Percentiles rank a stretch among this genome's conserved stretches.
Conservation (phyloP, 306 rosid species). For the Fragaria ananassa region DNA sequence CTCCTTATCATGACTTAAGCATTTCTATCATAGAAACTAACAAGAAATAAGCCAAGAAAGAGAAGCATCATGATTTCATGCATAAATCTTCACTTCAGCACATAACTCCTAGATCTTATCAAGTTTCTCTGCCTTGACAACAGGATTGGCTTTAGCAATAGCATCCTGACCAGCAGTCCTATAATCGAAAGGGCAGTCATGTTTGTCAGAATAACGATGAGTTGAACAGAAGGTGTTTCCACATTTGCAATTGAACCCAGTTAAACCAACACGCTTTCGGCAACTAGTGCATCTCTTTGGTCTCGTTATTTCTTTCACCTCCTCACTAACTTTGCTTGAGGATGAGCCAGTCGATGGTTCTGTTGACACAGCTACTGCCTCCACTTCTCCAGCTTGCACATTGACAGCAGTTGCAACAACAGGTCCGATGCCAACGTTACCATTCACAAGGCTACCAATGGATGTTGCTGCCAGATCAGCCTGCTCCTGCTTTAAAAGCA, state of each 20-base stretch:
- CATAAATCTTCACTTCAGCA: conserved; percentile 23
- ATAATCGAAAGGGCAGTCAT: conserved; percentile 61
- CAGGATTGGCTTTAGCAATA: conserved; percentile 77
- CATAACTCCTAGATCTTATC: conserved; percentile 60
- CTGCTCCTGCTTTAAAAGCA: conserved; percentile 67
- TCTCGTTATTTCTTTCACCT: conserved; percentile 39
- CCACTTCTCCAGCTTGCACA: conserved; percentile 36
- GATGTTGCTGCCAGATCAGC: conserved; percentile 58
- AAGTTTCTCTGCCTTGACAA: conserved; percentile 71
- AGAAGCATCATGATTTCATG: conserved; percentile 31
- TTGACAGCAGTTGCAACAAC: conserved; percentile 30
- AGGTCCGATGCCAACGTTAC: conserved; percentile 33
- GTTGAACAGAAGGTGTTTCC: conserved; percentile 55
- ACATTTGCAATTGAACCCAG: conserved; percentile 79
- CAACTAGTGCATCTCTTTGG: conserved; percentile 63
- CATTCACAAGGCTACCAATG: conserved; percentile 61
- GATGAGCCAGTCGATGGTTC: conserved; percentile 37
- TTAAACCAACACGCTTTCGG: conserved; percentile 64
- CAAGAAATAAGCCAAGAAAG: conserved; percentile 34
- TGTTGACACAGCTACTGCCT: conserved; percentile 23
- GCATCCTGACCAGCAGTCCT: conserved; percentile 53
- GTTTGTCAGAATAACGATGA: conserved; percentile 75
- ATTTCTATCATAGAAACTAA: conserved; percentile 38
- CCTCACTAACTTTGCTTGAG: conserved; percentile 38
- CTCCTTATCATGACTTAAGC: conserved; percentile 30